These are phyloP conservation scores for Zygosaccharomyces gambellarensis DNA, from an alignment of 805 yeast species.

Conservation along the genomic window DNA sequence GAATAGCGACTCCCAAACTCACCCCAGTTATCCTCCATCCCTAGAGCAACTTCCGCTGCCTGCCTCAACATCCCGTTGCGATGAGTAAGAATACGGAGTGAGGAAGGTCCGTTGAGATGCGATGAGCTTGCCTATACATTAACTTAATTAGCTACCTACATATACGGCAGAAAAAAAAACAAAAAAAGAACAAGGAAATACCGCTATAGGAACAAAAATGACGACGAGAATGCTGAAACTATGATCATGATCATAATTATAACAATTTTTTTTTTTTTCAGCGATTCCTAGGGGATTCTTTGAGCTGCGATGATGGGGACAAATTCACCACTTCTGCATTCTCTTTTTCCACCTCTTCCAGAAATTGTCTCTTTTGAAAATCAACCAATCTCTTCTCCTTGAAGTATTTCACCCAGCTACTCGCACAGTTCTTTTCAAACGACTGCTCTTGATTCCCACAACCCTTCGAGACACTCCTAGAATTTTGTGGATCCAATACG, in stretches of 20 bases:
- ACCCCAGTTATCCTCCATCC: background rate
- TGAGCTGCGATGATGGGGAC: conserved; percentile 7
- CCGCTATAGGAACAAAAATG: background rate
- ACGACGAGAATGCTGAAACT: background rate
- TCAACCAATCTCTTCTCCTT: conserved; percentile 85
- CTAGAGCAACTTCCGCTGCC: background rate
- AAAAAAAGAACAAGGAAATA: background rate
- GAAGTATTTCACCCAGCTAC: conserved; percentile 85
- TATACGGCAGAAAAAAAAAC: background rate
- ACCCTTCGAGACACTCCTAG: conserved; percentile 43
- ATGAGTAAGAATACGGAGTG: background rate
- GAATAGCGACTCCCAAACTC: background rate
- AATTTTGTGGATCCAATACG: conserved; percentile 54
- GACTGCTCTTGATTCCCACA: conserved; percentile 56
- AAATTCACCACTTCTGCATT: conserved; percentile 11
- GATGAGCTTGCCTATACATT: conserved; percentile 1
- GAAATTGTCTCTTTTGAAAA: conserved; percentile 58
- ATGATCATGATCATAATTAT: background rate
- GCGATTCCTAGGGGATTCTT: conserved; percentile 1
- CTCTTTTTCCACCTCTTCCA: conserved; percentile 62
- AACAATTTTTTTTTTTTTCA: background rate
- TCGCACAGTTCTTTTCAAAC: conserved; percentile 72
- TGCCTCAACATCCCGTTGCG: background rate
- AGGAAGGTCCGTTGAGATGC: background rate
- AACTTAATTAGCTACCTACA: background rate